These are phyloP conservation scores for Colletotrichum abscissum DNA, from an alignment of 2,329 filamentous ascomycete species.

Conservation along the genomic window DNA sequence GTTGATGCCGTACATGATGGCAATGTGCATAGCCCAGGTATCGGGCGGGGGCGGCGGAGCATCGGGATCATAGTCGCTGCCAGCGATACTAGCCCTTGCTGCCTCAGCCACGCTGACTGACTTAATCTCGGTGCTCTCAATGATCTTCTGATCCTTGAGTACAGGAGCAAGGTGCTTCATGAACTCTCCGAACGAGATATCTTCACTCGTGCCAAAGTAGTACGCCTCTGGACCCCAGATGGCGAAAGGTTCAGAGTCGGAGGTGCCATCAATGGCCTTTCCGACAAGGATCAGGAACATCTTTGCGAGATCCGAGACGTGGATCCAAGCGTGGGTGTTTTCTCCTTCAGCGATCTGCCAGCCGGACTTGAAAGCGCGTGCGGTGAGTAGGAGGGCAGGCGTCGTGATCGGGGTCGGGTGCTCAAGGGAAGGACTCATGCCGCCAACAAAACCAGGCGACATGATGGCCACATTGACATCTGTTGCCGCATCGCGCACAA, in stretches of 20 bases:
- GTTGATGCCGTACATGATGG: slow-evolving; percentile 31
- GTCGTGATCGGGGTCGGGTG: slow-evolving; percentile 37
- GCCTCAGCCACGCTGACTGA: background rate
- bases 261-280: slow-evolving; percentile 14
- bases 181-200: background rate
- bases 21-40: slow-evolving; percentile 27
- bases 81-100: background rate
- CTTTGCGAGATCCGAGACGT: slow-evolving; percentile 14
- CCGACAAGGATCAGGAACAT: slow-evolving; percentile 17
- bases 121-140: background rate
- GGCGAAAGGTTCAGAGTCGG: slow-evolving; percentile 11
- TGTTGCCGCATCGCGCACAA: background rate
- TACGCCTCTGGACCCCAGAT: background rate
- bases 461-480: slow-evolving; percentile 22
- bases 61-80: background rate
- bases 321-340: slow-evolving; percentile 25
- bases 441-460: slow-evolving; percentile 37
- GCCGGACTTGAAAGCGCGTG: slow-evolving; percentile 21
- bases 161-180: background rate
- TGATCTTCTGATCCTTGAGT: background rate
- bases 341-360: slow-evolving; percentile 23
- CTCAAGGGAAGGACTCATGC: slow-evolving; percentile 36
- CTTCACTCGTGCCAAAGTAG: background rate
- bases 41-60: slow-evolving; percentile 21
- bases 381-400: slow-evolving; percentile 28